Base-by-base conservation (phyloP, 345 rosid species). In the Eucalyptus polyanthemos region DNA sequence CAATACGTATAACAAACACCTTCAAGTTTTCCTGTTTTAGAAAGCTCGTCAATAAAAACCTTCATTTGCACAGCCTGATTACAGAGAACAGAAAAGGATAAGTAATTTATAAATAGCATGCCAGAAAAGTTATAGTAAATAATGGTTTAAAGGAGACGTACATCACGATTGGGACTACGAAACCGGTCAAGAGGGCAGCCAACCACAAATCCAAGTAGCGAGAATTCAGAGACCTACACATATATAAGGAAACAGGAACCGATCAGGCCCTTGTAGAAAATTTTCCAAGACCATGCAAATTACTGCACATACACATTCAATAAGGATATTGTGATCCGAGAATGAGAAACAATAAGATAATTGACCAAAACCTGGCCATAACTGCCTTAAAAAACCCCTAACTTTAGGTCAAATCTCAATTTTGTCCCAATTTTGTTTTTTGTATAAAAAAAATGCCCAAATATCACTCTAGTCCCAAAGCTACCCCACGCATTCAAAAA, bases 201-300 rank as follows among this genome's bases (percentile, higher is more conserved):
- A 92, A 98, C 95, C 67, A 98, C 89, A 88, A 97, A 97, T 49
- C 99, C 99, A 5, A 80, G 90, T 87, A 98, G 88, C n/a, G 97
- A 93, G 90, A 94, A 92, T 91, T 95, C 93, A 88, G 96, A 94
- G 80, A 95, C 90, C 99, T 98, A 97, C 92, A 91, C 25, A 89
- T 44, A 69, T 65, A 83, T n/a, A 88, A 47, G 53, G 81, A 45
- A 34, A 22, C 24, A 45, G 24, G 81, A 88, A 49, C 51, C 27
- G 21, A 58, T 16, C 44, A 42, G 50, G 40, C 14, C 86, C 86
- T 17, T 5, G 54, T 34, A 69, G 50, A 49, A 40, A 22, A 27
- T 16, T 88, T 34, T 67, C 8, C 27, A 25, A 49, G 34, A 88
- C 86, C 22, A 53, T 19, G 72, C 56, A 89, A 31, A 58, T 27